Base-by-base conservation (phyloP, 768 basidiomycete species). In the Lyophyllum semitale region DNA sequence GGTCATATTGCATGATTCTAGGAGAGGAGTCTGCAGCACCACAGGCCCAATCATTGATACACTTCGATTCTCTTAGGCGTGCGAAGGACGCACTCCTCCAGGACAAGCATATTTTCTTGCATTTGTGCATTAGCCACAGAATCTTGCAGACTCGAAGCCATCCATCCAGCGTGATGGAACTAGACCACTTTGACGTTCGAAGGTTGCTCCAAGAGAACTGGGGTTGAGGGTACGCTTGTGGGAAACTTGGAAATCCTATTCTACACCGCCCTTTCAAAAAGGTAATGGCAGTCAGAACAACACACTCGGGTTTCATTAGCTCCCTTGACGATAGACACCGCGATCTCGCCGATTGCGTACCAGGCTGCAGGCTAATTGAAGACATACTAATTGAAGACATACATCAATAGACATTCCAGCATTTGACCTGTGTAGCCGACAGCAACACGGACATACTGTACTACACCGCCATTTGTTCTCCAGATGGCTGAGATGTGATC, bases 381-480 rank as follows among this genome's bases (percentile, higher is more conserved):
- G 5, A 55, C 18, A 42, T n/a, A 9, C 22, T 8, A 33, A 40
- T 47, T 11, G 45, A 22, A 26, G 13, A 42, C 27, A n/a, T 13
- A 9, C 9, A 12, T n/a, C n/a, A n/a, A n/a, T n/a, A n/a, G 17
- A 37, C 11, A 35, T 15, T 8, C 12, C 7, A n/a, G 51, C 3
- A 13, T 33, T 54, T 48, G 8, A 63, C 68, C 60, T 69, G 69
- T 4, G 71, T 71, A 58, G 73, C 68, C 3, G 72, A 70, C 42
- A 76, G 57, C 13, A 72, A 71, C 27, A 78, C 57, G 2, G 80
- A 78, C 12, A 78, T 35, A 40, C n/a, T n/a, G n/a, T n/a, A n/a
- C n/a, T n/a, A n/a, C n/a, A n/a, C n/a, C n/a, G n/a, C n/a, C n/a
- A n/a, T n/a, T n/a, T n/a, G n/a, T n/a, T n/a, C n/a, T n/a, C n/a